Base-by-base conservation (phyloP, 805 yeast species). In the Lachancea sp. region DNA sequence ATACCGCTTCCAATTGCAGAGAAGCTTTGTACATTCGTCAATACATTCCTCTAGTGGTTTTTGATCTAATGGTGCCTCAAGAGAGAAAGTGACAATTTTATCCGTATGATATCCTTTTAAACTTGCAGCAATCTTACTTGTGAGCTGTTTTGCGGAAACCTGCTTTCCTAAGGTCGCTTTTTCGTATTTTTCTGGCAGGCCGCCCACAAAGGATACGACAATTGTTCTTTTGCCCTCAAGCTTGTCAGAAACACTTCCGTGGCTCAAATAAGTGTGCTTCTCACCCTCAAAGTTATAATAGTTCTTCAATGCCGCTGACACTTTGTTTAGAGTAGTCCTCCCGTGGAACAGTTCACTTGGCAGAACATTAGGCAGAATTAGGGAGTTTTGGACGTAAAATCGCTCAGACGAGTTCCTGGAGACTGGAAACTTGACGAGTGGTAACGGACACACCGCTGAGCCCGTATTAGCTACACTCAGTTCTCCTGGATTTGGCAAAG, bases 1-100 rank as follows among this genome's bases (percentile, higher is more conserved):
- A 33, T 70, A 68, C 12, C 68, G 60, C 38, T 69, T 58, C 82
- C 82, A 78, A 51, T 74, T 73, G 18, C 58, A 61, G 37, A 79
- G 56, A 15, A 78, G 62, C 64, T 48, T 69, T 51, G 41, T 72
- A 67, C 58, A 67, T 66, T 65, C 76, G 63, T 62, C 73, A 64
- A 53, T 67, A 50, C 65, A 69, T 10, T 65, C 56, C 30, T 58
- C 58, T 2, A 55, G 36, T 4, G 53, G 48, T 38, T 56, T 58
- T 15, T 54, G 46, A 39, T 64, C 60, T 10, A 62, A 43, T 0
- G 69, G 70, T 27, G 65, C 59, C 46, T 67, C 68, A 13, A 69
- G 48, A 1, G 72, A 66, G 7, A 69, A 48, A 0, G 66, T 18
- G 57, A 46, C 3, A 64, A 47, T 11, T 54, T 50, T 15, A 47